A percentile compares a stretch with the other conserved stretches of the same genome.
These are phyloP conservation scores for Seiridium cupressi DNA, from an alignment of 2,329 filamentous ascomycete species.

Conservation along the genomic window DNA sequence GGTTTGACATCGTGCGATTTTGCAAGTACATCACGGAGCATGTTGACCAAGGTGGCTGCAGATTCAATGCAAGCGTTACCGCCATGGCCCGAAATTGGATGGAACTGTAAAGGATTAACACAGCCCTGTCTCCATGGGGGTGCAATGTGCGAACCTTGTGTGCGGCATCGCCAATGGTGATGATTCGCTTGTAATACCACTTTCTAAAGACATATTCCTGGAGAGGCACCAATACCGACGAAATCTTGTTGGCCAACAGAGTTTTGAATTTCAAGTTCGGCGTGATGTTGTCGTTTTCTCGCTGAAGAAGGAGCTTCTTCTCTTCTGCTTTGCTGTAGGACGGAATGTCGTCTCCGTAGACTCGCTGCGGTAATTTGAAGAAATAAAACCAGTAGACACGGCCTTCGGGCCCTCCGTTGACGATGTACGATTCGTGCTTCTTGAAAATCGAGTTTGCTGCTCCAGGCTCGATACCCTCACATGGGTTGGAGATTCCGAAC, in stretches of 20 bases:
- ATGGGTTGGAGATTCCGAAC: neutral
- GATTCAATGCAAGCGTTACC: neutral
- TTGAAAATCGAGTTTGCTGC: neutral
- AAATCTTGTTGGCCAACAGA: slow-evolving; percentile 18
- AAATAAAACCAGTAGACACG: neutral
- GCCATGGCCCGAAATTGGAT: neutral
- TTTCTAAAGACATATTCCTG: slow-evolving; percentile 33
- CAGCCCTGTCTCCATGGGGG: neutral
- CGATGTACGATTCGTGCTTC: neutral
- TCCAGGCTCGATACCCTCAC: neutral
- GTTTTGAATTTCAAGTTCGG: slow-evolving; percentile 18
- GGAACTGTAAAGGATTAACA: neutral
- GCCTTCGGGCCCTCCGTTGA: neutral
- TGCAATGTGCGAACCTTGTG: slow-evolving; percentile 32
- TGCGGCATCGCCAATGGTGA: slow-evolving; percentile 38
- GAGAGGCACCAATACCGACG: slow-evolving; percentile 20
- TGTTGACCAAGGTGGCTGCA: neutral
- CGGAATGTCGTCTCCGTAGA: slow-evolving; percentile 1
- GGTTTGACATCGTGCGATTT: neutral
- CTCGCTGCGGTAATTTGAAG: neutral
- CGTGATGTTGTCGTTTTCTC: neutral
- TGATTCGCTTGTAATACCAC: slow-evolving; percentile 36
- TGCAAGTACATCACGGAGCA: neutral
- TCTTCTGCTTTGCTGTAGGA: slow-evolving; percentile 1
- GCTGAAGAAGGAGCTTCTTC: neutral